Evolutionary conservation across 495 filamentous ascomycete genomes (phyloP), one percentile per base, ranked within the genome.

Genomic region (Annulohypoxylon maeteangense): DNA sequence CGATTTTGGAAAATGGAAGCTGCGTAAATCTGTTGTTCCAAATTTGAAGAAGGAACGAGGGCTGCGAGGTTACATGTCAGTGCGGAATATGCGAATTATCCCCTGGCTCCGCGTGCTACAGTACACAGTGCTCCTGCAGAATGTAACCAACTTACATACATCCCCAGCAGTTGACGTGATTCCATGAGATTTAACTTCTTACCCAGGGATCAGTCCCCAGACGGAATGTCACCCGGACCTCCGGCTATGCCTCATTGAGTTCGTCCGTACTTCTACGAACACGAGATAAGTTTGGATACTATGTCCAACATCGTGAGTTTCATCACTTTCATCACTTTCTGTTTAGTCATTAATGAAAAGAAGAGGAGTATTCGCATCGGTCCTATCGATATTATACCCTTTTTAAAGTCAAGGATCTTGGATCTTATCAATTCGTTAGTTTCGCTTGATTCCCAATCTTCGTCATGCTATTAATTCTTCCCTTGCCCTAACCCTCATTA

Each of bases 371-470:
- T 18, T 40, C 40, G 25, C 34, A 40, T 14, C 18, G 34, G 34
- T 40, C 34, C 38, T 45, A 36, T 62, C 25, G 12, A 22, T 51
- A 62, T 36, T 62, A 62, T 62, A 50, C 42, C 44, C 44, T 32
- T 36, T 11, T 29, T 16, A 34, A 31, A 16, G 36, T 12, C 57
- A 32, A 61, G 57, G 57, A 47, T 61, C 57, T 61, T 60, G 57
- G 57, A 47, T 61, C 57, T 61, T 60, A 32, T 60, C 57, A 32
- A 47, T 14, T 47, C 40, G 25, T 10, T 44, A 48, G 42, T 61
- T n/a, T 29, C 12, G 25, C 22, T 25, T 7, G 7, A 7, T 14
- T 51, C 20, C 47, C 22, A 27, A 22, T 51, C n/a, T 16, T 51
- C 16, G n/a, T 12, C 7, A 29, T 51, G 10, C 22, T 27, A 51